Percentiles rank a stretch among this genome's conserved stretches.
phyloP scores from a whole-genome alignment of 2,329 filamentous ascomycete genomes.

The Thielaviopsis populi region DNA sequence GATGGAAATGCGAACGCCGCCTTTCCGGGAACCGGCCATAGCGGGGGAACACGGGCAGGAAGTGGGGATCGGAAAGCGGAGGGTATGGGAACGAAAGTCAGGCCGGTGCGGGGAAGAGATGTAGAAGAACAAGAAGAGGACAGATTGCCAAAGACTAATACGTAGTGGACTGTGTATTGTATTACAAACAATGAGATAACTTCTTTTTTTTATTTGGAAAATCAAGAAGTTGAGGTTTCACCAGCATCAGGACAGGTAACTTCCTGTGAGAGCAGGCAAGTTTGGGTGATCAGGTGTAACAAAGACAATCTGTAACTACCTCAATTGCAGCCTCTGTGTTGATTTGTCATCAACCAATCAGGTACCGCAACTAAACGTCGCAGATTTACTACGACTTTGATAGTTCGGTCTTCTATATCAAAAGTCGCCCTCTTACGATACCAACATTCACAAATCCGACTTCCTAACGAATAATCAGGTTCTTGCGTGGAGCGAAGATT shows the following conservation, averaged over 20 bases:
- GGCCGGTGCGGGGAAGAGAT: background rate
- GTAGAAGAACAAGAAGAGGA: background rate
- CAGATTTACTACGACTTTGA: background rate
- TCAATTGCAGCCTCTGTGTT: background rate
- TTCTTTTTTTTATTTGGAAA: background rate
- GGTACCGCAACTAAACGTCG: background rate
- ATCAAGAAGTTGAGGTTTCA: no score
- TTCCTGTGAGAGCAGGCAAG: background rate
- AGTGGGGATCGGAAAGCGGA: background rate
- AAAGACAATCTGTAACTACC: background rate
- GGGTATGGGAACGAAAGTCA: no score
- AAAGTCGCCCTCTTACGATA: no score
- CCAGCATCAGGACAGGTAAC: background rate
- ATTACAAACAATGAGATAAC: background rate
- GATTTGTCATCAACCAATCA: background rate
- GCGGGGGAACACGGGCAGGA: background rate
- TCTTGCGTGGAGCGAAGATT: no score
- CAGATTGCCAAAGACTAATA: background rate
- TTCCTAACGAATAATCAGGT: no score
- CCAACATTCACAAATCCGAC: no score
- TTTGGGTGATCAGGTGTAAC: background rate
- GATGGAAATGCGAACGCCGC: constrained; percentile 60
- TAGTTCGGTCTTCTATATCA: no score
- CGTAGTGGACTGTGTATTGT: background rate
- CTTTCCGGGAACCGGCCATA: background rate